Conservation (phyloP, 2,329 filamentous ascomycete genomes). For the Trichoderma polysporum region DNA sequence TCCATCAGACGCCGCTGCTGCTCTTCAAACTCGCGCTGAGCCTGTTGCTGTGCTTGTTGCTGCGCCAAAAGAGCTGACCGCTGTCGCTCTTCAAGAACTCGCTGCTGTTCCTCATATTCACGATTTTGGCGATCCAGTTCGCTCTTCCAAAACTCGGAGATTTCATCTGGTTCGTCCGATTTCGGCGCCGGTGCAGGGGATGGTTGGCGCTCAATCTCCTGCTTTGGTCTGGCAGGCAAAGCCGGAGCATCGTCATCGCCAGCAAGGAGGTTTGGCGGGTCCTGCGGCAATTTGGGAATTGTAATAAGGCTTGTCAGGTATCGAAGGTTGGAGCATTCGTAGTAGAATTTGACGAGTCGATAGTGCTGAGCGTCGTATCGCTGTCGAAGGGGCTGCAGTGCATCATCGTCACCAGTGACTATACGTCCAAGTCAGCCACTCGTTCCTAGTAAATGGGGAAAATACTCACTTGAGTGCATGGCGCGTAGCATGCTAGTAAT, state of each 20-base stretch:
- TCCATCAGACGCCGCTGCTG: conserved; percentile 85
- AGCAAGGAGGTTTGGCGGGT: conserved; percentile 82
- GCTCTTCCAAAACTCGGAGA: conserved; percentile 96
- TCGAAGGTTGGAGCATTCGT: conserved; percentile 95
- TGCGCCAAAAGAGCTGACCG: conserved; percentile 78
- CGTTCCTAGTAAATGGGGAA: not conserved
- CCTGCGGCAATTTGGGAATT: conserved; percentile 91
- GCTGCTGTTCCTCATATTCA: conserved; percentile 93
- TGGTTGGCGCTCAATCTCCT: conserved; percentile 66
- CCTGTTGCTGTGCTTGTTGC: conserved; percentile 77
- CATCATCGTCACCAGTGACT: conserved; percentile 92
- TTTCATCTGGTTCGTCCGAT: conserved; percentile 83
- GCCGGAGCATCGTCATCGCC: conserved; percentile 84
- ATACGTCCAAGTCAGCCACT: conserved; percentile 25
- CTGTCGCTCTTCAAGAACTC: conserved; percentile 82
- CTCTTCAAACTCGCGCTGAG: conserved; percentile 93
- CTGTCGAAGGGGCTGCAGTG: conserved; percentile 79
- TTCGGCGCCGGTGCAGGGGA: conserved; percentile 65
- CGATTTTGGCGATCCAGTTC: conserved; percentile 89
- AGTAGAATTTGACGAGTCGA: conserved; percentile 95
- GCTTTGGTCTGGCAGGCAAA: conserved; percentile 77
- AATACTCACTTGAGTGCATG: conserved; percentile 82
- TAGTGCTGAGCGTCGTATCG: conserved; percentile 96
- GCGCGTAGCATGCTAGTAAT: conserved; percentile 98
- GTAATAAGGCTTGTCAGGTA: conserved; percentile 96